Conservation (phyloP, 768 basidiomycete genomes). For the Boletus reticulatus region DNA sequence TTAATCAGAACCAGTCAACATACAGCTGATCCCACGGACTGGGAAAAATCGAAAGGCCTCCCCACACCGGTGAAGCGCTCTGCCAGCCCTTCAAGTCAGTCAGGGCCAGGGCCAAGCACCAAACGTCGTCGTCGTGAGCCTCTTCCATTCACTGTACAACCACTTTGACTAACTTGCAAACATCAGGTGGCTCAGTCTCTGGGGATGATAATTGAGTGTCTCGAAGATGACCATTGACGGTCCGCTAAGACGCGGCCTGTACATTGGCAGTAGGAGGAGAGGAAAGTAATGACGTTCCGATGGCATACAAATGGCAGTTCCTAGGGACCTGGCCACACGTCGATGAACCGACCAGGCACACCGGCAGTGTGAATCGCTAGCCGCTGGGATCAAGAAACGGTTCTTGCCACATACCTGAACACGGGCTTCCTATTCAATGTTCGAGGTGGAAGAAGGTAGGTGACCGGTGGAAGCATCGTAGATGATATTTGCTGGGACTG, state of each 20-base stretch:
- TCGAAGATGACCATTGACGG: constrained; percentile 5
- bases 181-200: too few species aligned
- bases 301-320: constrained; percentile 39
- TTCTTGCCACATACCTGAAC: constrained; percentile 27
- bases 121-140: too few species aligned
- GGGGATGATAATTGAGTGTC: too few species aligned
- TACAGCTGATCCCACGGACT: too few species aligned
- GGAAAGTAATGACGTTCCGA: constrained; percentile 35
- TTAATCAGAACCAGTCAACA: too few species aligned
- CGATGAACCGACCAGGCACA: constrained; percentile 11
- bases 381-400: constrained; percentile 21
- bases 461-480: constrained; percentile 15
- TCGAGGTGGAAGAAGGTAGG: constrained; percentile 22
- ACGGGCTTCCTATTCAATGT: constrained; percentile 34
- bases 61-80: too few species aligned
- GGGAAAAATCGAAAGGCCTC: too few species aligned
- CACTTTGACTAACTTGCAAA: too few species aligned
- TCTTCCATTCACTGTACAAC: too few species aligned
- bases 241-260: constrained; percentile 14
- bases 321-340: constrained; percentile 33
- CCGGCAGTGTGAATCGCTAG: constrained; percentile 17
- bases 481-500: neutral
- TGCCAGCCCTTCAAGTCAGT: too few species aligned
- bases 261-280: constrained; percentile 32
- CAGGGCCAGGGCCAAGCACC: too few species aligned